Conservation (phyloP, 352 stramenopile genomes). For the Aphanomyces invadans region DNA sequence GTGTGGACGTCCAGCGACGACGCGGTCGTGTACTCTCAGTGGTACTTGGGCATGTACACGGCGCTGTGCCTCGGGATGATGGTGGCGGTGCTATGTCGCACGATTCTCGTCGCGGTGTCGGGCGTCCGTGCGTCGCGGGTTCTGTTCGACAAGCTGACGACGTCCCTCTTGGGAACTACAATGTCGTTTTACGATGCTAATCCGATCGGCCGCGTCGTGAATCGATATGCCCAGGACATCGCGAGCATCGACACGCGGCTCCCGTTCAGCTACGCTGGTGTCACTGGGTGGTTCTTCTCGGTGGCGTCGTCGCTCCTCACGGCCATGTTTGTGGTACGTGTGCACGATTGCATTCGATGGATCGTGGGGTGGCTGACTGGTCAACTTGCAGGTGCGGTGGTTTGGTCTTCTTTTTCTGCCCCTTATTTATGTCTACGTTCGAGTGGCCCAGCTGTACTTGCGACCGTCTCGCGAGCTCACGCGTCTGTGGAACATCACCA, state of each 20-base stretch:
- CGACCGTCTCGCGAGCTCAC: constrained; percentile 37
- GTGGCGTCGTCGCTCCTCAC: constrained; percentile 76
- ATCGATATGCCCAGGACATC: constrained; percentile 89
- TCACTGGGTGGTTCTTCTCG: constrained; percentile 61
- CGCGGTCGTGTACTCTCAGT: background rate
- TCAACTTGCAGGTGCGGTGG: constrained; percentile 63
- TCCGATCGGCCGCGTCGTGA: constrained; percentile 83
- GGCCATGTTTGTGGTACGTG: constrained; percentile 79
- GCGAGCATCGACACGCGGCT: constrained; percentile 89
- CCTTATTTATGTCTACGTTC: constrained; percentile 78
- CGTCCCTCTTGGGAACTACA: constrained; percentile 79
- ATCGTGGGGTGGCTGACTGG: constrained; percentile 38
- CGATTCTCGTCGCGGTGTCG: constrained; percentile 43
- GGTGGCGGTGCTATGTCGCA: constrained; percentile 32
- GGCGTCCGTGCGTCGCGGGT: constrained; percentile 47
- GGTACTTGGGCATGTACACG: constrained; percentile 23
- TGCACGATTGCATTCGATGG: constrained; percentile 41
- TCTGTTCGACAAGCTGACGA: constrained; percentile 85
- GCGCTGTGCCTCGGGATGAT: constrained; percentile 14
- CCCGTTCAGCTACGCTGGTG: constrained; percentile 41
- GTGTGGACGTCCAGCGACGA: constrained; percentile 11
- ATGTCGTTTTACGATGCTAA: constrained; percentile 93
- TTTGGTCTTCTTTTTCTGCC: constrained; percentile 64
- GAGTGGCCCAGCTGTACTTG: constrained; percentile 34
- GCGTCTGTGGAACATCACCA: constrained; percentile 33